Percentiles rank a stretch among this genome's conserved stretches.
These are phyloP conservation scores for Cyberlindnera americana DNA, from an alignment of 805 yeast genomes.

Conservation along the genomic window DNA sequence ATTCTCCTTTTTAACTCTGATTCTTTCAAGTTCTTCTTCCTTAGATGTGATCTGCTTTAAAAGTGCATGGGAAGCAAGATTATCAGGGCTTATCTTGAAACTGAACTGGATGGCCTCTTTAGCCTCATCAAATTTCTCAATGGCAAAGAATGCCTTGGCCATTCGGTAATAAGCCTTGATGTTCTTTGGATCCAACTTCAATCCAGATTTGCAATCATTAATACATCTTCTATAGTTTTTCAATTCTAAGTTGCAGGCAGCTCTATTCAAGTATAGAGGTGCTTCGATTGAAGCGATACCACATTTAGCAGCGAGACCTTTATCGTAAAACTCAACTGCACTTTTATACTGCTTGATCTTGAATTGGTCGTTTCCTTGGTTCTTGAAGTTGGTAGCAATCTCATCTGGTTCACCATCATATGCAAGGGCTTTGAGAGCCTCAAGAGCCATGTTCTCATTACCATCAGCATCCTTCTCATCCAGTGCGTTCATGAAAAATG, in stretches of 20 bases:
- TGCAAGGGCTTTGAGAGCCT: constrained; percentile 87
- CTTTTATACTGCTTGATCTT: constrained; percentile 64
- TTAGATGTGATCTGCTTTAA: constrained; percentile 38
- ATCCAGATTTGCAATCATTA: constrained; percentile 75
- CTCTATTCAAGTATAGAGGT: constrained; percentile 73
- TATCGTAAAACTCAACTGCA: constrained; percentile 76
- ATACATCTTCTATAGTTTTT: constrained; percentile 82
- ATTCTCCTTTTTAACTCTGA: constrained; percentile 31
- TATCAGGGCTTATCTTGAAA: constrained; percentile 52
- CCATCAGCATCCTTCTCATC: constrained; percentile 76
- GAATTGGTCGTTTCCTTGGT: constrained; percentile 89
- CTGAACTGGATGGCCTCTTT: constrained; percentile 64
- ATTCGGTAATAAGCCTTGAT: constrained; percentile 84
- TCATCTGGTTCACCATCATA: constrained; percentile 96
- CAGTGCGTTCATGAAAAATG: constrained; percentile 89
- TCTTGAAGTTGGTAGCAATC: constrained; percentile 82
- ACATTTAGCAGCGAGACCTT: constrained; percentile 73
- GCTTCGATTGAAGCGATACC: constrained; percentile 51
- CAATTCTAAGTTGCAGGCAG: constrained; percentile 87
- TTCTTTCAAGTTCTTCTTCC: constrained; percentile 31
- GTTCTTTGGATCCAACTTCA: constrained; percentile 62
- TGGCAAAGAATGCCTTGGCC: constrained; percentile 70
- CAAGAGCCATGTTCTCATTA: constrained; percentile 70
- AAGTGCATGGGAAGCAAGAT: constrained; percentile 50
- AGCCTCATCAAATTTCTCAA: constrained; percentile 73